A percentile compares a stretch with the other conserved stretches of the same genome.
Conservation (phyloP, 2,329 filamentous ascomycete species). For the Aspergillus fijiensis region DNA sequence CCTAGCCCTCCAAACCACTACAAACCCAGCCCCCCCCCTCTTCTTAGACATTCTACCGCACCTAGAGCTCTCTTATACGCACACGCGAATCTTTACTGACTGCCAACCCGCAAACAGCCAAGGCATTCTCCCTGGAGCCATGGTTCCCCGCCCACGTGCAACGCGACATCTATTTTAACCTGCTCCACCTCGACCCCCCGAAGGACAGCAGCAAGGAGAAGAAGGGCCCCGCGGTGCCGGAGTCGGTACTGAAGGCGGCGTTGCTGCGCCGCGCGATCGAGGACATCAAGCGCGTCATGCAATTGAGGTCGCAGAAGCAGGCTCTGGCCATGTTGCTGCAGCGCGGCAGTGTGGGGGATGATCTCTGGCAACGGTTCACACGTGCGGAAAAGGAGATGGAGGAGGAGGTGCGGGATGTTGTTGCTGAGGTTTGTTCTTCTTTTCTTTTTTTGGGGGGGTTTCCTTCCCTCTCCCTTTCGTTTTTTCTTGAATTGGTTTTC, state of each 20-base stretch:
- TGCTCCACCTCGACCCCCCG: slow-evolving; percentile 73
- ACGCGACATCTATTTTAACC: slow-evolving; percentile 90
- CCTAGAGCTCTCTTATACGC: neutral
- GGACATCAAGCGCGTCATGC: slow-evolving; percentile 87
- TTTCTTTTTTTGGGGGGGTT: neutral
- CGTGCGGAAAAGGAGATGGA: slow-evolving; percentile 97
- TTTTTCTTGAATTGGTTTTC: slow-evolving; percentile 11
- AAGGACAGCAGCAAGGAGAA: slow-evolving; percentile 52
- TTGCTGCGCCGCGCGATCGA: slow-evolving; percentile 86
- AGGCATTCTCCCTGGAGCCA: slow-evolving; percentile 81
- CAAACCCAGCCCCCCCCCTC: neutral
- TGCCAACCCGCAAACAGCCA: slow-evolving; percentile 51
- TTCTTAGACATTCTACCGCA: neutral
- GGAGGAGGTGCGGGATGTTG: slow-evolving; percentile 89
- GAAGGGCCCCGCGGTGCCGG: slow-evolving; percentile 70
- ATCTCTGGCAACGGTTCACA: slow-evolving; percentile 89
- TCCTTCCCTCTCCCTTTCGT: neutral
- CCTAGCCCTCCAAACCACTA: neutral
- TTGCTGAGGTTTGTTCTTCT: slow-evolving; percentile 69
- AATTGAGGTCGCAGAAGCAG: slow-evolving; percentile 84
- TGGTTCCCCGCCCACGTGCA: slow-evolving; percentile 93
- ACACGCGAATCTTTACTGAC: neutral
- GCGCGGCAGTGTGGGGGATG: slow-evolving; percentile 89
- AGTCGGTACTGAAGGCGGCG: slow-evolving; percentile 82
- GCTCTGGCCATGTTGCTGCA: slow-evolving; percentile 81